Percentiles rank a stretch among this genome's conserved stretches.
These are phyloP conservation scores for Somion occarium DNA, from an alignment of 1,284 basidiomycete genomes.

Conservation along the genomic window DNA sequence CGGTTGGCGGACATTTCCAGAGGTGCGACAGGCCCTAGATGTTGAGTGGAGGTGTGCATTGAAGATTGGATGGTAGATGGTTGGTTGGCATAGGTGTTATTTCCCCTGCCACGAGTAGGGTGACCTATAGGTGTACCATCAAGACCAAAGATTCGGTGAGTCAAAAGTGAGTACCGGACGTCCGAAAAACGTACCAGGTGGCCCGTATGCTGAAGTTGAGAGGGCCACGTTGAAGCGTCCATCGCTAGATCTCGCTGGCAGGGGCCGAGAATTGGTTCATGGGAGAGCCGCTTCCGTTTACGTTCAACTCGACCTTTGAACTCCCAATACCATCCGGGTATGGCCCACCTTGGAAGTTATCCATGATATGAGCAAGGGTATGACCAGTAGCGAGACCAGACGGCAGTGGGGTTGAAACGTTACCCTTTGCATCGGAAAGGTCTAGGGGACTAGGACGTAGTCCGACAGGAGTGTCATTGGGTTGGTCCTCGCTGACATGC, in stretches of 20 bases:
- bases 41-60: slow-evolving; percentile 16
- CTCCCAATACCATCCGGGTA: slow-evolving; percentile 87
- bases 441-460: slow-evolving; percentile 74
- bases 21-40: slow-evolving; percentile 68
- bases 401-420: slow-evolving; percentile 42
- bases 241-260: slow-evolving; percentile 60
- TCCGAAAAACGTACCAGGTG: slow-evolving; percentile 40
- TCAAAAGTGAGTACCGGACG: slow-evolving; percentile 63
- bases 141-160: slow-evolving; percentile 69
- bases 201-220: slow-evolving; percentile 32
- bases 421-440: slow-evolving; percentile 45
- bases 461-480: slow-evolving; percentile 33
- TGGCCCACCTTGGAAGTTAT: slow-evolving; percentile 72
- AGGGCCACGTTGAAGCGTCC: slow-evolving; percentile 60
- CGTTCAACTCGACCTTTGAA: slow-evolving; percentile 84
- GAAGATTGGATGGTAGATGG: slow-evolving; percentile 16
- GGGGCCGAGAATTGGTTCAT: slow-evolving; percentile 76
- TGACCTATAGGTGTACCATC: slow-evolving; percentile 44
- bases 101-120: slow-evolving; percentile 67
- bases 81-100: slow-evolving; percentile 30
- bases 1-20: slow-evolving; percentile 78
- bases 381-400: slow-evolving; percentile 72
- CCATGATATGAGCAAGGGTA: slow-evolving; percentile 82
- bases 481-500: too few relatives aligned
- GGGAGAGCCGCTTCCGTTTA: slow-evolving; percentile 50